Base-by-base conservation (phyloP, 2,329 filamentous ascomycete genomes). In the Diaporthe longicolla region DNA sequence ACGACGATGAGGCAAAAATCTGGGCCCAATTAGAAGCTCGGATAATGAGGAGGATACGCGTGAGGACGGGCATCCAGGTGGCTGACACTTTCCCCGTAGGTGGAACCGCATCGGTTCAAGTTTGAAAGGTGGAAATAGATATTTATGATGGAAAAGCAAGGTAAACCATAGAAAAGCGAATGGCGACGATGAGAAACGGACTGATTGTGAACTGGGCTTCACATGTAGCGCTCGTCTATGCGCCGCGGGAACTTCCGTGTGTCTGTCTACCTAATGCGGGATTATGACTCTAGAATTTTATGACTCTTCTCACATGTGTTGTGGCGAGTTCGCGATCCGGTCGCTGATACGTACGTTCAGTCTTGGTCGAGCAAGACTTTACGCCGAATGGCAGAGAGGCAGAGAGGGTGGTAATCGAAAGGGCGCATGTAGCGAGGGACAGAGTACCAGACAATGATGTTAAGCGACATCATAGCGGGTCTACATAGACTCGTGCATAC, bases 381-480 rank as follows among this genome's bases (percentile, higher is more conserved):
- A 17, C 4, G 37, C 37, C 37, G 37, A 40, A 13, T 40, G 37
- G 61, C 26, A 35, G 13, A 10, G 11, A 9, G 37, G 61, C 26
- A 35, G 13, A 10, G 11, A 9, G 45, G 43, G 21, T 66, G 21
- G 29, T 66, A 37, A 37, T 52, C 29, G 15, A 35, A 37, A 52
- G 13, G 63, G 63, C 45, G 63, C 15, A 26, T 21, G 21, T n/a
- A 17, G 43, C 32, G 19, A 35, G 26, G 6, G 26, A 9, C 59
- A 4, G 9, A 13, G 11, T 45, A n/a, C 1, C n/a, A 21, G 11
- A 50, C 10, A 5, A 15, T 13, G 40, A 11, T 15, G 40, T 32
- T 35, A 11, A 52, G n/a, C 29, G 45, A 66, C 45, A 66, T 66
- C 63, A 66, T 66, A 66, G 63, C 45, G 63, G 63, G 63, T 66